These are phyloP conservation scores for Amanita fuliginea DNA, from an alignment of 768 basidiomycete species.

Conservation along the genomic window DNA sequence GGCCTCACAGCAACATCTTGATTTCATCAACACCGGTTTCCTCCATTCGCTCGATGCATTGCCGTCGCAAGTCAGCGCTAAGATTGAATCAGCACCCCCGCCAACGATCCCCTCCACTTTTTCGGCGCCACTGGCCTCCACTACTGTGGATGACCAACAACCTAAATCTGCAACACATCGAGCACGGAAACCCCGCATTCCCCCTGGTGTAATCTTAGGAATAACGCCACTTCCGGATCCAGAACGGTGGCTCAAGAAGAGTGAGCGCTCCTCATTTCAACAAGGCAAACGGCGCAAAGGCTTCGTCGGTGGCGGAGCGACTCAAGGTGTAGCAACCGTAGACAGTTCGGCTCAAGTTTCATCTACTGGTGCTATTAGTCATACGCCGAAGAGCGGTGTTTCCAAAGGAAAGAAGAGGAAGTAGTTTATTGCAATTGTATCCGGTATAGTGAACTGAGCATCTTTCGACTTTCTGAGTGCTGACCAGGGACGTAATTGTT, in stretches of 20 bases:
- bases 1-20: slow-evolving; percentile 72
- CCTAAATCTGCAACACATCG: slow-evolving; percentile 27
- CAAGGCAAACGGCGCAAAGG: slow-evolving; percentile 43
- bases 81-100: slow-evolving; percentile 53
- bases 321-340: slow-evolving; percentile 46
- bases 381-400: slow-evolving; percentile 25
- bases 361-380: slow-evolving; percentile 18
- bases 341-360: slow-evolving; percentile 23
- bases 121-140: slow-evolving; percentile 19
- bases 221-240: slow-evolving; percentile 79
- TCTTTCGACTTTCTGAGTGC: neutral
- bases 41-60: slow-evolving; percentile 52
- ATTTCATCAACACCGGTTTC: slow-evolving; percentile 71
- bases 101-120: slow-evolving; percentile 30
- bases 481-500: slow-evolving; percentile 4
- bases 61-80: slow-evolving; percentile 35
- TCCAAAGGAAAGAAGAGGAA: slow-evolving; percentile 64
- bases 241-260: slow-evolving; percentile 85
- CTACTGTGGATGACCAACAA: slow-evolving; percentile 21
- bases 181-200: slow-evolving; percentile 56
- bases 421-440: slow-evolving; percentile 20
- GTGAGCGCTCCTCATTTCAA: slow-evolving; percentile 53
- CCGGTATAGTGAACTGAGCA: neutral
- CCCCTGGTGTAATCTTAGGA: slow-evolving; percentile 65
- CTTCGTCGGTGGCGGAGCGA: slow-evolving; percentile 47